Conservation (phyloP, 2,329 filamentous ascomycete genomes). For the Davidsoniella virescens region DNA sequence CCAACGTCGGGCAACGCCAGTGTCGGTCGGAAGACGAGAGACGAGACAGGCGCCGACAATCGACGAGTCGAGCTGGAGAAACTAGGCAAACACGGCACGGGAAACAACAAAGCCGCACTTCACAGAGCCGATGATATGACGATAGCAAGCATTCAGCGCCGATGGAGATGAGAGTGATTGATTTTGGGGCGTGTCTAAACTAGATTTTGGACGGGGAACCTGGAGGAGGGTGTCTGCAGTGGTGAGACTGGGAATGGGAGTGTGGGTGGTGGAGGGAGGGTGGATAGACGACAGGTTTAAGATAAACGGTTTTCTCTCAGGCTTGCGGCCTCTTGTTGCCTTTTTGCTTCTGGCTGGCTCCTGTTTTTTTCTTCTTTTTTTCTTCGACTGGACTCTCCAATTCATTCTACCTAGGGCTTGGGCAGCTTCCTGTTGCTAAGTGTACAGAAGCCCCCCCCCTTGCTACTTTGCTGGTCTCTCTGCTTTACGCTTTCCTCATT, state of each 20-base stretch:
- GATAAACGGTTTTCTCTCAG: conserved; percentile 11
- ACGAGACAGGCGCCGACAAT: background rate
- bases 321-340: background rate
- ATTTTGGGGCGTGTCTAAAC: conserved; percentile 12
- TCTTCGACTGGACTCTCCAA: background rate
- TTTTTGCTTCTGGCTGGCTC: no score
- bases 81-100: background rate
- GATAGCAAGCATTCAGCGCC: conserved; percentile 7
- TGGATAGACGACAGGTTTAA: conserved; percentile 10
- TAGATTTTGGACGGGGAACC: conserved; percentile 9
- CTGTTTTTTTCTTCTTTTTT: no score
- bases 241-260: conserved; percentile 13
- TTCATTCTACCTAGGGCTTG: background rate
- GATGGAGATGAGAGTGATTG: conserved; percentile 2
- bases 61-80: background rate
- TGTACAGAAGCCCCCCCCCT: background rate
- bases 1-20: background rate
- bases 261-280: conserved; percentile 13
- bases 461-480: background rate
- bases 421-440: no score
- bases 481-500: background rate
- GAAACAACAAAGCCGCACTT: background rate
- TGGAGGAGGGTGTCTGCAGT: conserved; percentile 13
- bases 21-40: background rate
- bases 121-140: conserved; percentile 1